Evolutionary conservation across 2,329 filamentous ascomycete genomes (phyloP).

Genomic region (Mollisiaceae sp.): DNA sequence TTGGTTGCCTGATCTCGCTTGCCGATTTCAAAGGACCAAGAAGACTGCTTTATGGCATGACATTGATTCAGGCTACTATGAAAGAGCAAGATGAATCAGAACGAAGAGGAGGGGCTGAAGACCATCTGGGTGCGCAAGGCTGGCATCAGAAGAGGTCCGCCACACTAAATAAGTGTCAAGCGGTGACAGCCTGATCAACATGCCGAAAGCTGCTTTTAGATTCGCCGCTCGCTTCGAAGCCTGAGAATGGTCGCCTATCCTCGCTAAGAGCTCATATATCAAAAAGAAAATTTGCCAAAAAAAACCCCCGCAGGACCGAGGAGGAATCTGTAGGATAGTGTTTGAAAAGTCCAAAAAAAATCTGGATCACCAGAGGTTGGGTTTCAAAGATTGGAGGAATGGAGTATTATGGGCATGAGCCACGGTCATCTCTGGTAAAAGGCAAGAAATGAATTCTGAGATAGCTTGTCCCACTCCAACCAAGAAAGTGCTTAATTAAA

Average conservation of each 20-base stretch:
- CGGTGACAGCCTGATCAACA: neutral
- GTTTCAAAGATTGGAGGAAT: slow-evolving; percentile 58
- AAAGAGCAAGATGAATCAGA: neutral
- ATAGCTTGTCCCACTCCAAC: slow-evolving; percentile 45
- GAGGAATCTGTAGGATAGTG: too few relatives aligned
- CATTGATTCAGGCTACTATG: neutral
- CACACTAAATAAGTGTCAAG: neutral
- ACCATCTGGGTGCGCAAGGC: neutral
- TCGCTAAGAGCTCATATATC: neutral
- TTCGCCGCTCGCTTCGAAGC: neutral
- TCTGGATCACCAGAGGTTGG: slow-evolving; percentile 38
- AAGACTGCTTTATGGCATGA: neutral
- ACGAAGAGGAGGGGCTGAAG: neutral
- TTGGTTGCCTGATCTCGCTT: slow-evolving; percentile 10
- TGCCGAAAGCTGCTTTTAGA: neutral
- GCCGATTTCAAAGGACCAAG: neutral
- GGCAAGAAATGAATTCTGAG: slow-evolving; percentile 47
- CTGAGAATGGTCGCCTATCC: too few relatives aligned
- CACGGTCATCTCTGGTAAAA: slow-evolving; percentile 48
- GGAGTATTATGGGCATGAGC: slow-evolving; percentile 56
- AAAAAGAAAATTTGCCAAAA: slow-evolving; percentile 20
- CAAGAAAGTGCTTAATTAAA: slow-evolving; percentile 8
- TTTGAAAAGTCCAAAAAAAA: slow-evolving; percentile 29
- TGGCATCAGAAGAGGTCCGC: neutral
- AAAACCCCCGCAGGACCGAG: neutral